Conservation (phyloP, 2,329 filamentous ascomycete genomes). For the Alternaria hordeiaustralica region DNA sequence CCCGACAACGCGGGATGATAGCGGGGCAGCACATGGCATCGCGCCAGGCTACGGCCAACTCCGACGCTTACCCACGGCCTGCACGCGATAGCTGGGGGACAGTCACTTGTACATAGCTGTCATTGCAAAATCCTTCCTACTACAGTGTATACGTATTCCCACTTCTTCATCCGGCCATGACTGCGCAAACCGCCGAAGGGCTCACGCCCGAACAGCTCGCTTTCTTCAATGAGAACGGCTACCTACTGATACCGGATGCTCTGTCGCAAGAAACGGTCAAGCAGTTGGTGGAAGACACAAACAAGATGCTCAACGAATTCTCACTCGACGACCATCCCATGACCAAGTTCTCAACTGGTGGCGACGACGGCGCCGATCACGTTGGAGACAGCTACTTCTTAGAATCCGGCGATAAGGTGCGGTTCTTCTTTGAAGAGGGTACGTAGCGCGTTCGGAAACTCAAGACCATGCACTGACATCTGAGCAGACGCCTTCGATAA, state of each 20-base stretch:
- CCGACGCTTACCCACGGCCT: slow-evolving; percentile 24
- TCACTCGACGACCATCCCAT: slow-evolving; percentile 84
- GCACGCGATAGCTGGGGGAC: neutral
- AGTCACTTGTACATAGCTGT: neutral
- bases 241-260: slow-evolving; percentile 83
- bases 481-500: slow-evolving; percentile 74
- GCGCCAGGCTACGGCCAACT: slow-evolving; percentile 25
- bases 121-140: neutral
- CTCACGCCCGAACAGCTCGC: slow-evolving; percentile 75
- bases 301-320: slow-evolving; percentile 75
- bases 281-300: slow-evolving; percentile 75
- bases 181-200: slow-evolving; percentile 49
- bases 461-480: neutral
- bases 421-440: slow-evolving; percentile 94
- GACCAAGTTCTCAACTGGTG: slow-evolving; percentile 91
- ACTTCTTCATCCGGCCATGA: slow-evolving; percentile 14
- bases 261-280: slow-evolving; percentile 70
- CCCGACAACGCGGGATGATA: slow-evolving; percentile 10
- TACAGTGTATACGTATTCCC: neutral
- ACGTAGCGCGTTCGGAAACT: neutral
- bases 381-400: slow-evolving; percentile 97
- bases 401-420: slow-evolving; percentile 84
- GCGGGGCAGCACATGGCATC: slow-evolving; percentile 12
- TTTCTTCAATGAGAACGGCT: slow-evolving; percentile 82
- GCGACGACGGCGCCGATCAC: slow-evolving; percentile 69